These are phyloP conservation scores for Saccharomycopsis phalli DNA, from an alignment of 1,139 yeast genomes.

Conservation along the genomic window DNA sequence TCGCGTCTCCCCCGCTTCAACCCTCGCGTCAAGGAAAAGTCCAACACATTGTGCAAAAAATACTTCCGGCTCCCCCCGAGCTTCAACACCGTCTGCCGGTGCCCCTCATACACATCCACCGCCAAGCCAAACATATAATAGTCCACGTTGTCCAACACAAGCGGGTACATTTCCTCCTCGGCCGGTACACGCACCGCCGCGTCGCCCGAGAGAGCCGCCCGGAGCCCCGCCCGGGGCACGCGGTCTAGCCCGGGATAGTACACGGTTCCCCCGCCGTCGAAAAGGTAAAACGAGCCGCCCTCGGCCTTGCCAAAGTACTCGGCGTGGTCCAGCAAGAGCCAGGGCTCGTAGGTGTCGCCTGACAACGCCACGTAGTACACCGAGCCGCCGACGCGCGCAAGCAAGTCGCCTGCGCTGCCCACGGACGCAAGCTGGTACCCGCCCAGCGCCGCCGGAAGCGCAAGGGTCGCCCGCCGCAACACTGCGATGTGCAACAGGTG, in stretches of 20 bases:
- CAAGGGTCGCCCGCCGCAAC: no score
- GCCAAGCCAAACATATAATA: conserved; percentile 23
- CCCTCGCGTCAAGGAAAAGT: conserved; percentile 23
- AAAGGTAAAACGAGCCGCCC: conserved; percentile 23
- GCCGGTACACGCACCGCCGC: no score
- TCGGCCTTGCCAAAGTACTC: conserved; percentile 24
- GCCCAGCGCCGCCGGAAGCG: no score
- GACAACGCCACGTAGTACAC: no score
- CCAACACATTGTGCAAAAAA: conserved; percentile 26
- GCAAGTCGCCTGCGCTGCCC: no score
- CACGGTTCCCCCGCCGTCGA: conserved; percentile 25
- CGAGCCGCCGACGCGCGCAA: no score
- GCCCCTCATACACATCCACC: conserved; percentile 21
- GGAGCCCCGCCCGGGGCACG: no score
- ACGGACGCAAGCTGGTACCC: no score
- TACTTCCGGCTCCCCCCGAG: conserved; percentile 23
- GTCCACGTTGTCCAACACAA: conserved; percentile 23
- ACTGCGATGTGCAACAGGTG: no score
- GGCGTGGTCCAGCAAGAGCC: conserved; percentile 24
- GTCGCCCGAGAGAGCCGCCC: no score
- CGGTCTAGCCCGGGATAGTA: no score
- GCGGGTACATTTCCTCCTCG: conserved; percentile 23
- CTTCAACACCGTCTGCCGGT: conserved; percentile 12
- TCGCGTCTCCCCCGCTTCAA: background rate
- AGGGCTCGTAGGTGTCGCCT: conserved; percentile 22